These are phyloP conservation scores for Logfia minima DNA, from an alignment of 129 eudicot genomes.

Conservation along the genomic window DNA sequence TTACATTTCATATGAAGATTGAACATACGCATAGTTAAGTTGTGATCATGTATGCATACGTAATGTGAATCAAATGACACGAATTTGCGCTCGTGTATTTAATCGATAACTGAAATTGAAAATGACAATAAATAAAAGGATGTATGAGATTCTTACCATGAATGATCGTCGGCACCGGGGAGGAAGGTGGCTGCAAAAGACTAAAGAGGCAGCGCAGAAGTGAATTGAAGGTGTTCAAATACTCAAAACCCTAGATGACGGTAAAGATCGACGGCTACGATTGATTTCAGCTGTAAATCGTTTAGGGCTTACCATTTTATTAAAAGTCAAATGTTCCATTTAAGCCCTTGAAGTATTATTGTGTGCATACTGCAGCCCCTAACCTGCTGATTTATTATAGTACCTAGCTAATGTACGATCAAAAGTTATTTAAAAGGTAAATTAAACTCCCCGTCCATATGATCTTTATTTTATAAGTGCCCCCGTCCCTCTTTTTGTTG, in stretches of 20 bases:
- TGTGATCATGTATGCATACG: not conserved
- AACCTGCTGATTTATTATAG: too few species aligned
- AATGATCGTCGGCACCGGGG: not conserved
- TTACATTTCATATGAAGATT: not conserved
- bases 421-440: too few species aligned
- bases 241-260: conserved; percentile 31
- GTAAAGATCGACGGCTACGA: conserved; percentile 42
- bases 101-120: not conserved
- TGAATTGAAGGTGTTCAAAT: conserved; percentile 32
- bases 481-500: too few species aligned
- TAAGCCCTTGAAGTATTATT: too few species aligned
- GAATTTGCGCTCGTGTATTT: not conserved
- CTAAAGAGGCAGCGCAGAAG: conserved; percentile 13
- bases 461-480: too few species aligned
- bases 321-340: too few species aligned
- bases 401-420: too few species aligned
- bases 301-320: too few species aligned
- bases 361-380: too few species aligned
- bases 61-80: too few species aligned
- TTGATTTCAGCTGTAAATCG: not conserved
- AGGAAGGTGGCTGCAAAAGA: not conserved
- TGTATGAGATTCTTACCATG: conserved; percentile 28
- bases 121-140: not conserved
- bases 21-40: not conserved
- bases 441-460: too few species aligned